phyloP scores from a whole-genome alignment of 2,329 filamentous ascomycete genomes.

The Exserohilum turcica region DNA sequence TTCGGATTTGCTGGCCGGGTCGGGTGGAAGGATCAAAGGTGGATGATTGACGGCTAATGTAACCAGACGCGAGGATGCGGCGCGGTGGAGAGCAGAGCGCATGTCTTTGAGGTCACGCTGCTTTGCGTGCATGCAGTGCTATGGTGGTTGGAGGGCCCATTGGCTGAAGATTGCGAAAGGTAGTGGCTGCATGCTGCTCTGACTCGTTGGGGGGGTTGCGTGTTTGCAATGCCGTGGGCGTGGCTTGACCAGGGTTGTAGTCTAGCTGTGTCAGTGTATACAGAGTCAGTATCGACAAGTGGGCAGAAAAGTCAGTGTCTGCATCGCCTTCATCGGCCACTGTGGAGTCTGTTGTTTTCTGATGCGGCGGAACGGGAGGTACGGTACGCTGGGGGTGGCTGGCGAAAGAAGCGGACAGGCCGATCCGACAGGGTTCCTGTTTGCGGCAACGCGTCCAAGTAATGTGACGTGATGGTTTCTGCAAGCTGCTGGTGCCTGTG shows the following conservation, averaged over 20 bases:
- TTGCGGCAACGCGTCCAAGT: background rate
- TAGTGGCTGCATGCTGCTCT: conserved; percentile 10
- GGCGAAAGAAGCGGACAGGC: conserved; percentile 10
- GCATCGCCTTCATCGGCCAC: background rate
- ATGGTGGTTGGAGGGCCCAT: conserved; percentile 6
- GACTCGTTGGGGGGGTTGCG: background rate
- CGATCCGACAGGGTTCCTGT: conserved; percentile 10
- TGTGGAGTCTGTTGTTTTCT: conserved; percentile 1
- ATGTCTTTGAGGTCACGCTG: conserved; percentile 11
- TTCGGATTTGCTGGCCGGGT: conserved; percentile 11
- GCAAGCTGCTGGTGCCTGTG: background rate
- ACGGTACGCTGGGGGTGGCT: conserved; percentile 12
- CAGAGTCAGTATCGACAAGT: background rate
- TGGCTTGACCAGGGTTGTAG: background rate
- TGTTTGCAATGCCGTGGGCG: background rate
- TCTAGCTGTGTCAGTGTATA: no score
- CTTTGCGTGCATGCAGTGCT: conserved; percentile 5
- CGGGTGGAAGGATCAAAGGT: conserved; percentile 12
- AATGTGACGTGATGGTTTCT: no score
- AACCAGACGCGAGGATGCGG: background rate
- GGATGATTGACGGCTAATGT: conserved; percentile 12
- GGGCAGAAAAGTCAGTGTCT: background rate
- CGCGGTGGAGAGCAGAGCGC: conserved; percentile 8
- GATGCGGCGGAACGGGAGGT: conserved; percentile 17
- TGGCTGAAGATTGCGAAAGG: background rate